Evolutionary conservation across 2,329 filamentous ascomycete genomes (phyloP), one percentile per base, ranked within the genome.

Genomic region (Penicillium sp.): DNA sequence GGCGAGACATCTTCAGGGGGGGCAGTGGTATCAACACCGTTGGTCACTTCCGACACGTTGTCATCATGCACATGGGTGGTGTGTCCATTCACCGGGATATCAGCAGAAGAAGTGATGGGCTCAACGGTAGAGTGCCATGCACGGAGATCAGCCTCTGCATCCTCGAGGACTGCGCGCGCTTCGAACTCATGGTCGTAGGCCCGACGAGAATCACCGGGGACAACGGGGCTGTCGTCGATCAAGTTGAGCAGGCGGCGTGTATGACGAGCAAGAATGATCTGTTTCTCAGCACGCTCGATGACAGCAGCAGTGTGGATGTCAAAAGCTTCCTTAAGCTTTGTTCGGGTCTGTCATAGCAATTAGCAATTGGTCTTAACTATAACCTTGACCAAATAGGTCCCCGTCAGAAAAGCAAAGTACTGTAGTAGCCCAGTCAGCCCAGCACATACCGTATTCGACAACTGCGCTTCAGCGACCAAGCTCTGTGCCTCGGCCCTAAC

Each of bases 231-330:
- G 72, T 97, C 93, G 67, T 99, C 94, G 11, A 99, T 84, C 37
- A 96, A 83, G 64, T 89, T 86, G 53, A 99, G 75, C 33, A 99
- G 83, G 42, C 91, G 87, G 52, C 91, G 89, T 20, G 92, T 93
- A 71, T 97, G 92, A 67, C 89, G 90, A 54, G 94, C 93, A 15
- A 99, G 84, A 57, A 99, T 90, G 67, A 93, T 89, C 73, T 99
- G 94, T 79, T 97, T 97, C 80, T 97, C 94, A 23, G 92, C 92
- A 29, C 93, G 89, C 80, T 99, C 94, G 66, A 99, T 96, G 20
- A 92, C 90, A 56, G 92, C 92, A 15, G 89, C 85, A 61, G 96
- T 90, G 72, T 97, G 92, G 57, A 89, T 75, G 63, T 92, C 90
- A 71, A 93, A 97, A 23, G 94, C 90, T 75, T 97, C 90, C 78